phyloP scores from a whole-genome alignment of 768 basidiomycete genomes.

The Mycena filopes region DNA sequence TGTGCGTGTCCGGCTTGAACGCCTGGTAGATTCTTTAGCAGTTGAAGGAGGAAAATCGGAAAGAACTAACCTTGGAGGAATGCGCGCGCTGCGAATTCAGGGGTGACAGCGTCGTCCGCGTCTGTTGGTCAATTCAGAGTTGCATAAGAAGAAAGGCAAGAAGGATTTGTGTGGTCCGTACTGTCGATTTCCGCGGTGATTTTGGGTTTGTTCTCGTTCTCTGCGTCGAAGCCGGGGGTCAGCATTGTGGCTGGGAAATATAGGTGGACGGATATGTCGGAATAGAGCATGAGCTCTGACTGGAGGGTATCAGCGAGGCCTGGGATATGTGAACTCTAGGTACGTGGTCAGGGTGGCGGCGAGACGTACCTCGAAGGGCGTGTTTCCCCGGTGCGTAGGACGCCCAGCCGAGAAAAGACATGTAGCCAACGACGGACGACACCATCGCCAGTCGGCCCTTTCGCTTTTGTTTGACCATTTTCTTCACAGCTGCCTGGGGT shows the following conservation, averaged over 20 bases:
- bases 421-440: conserved; percentile 77
- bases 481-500: conserved; percentile 75
- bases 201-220: conserved; percentile 80
- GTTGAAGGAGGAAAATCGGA: background rate
- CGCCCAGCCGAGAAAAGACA: conserved; percentile 81
- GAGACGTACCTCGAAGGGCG: conserved; percentile 75
- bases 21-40: conserved; percentile 49
- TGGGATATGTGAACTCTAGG: conserved; percentile 45
- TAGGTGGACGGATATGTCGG: conserved; percentile 77
- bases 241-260: conserved; percentile 87
- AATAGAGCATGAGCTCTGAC: conserved; percentile 80
- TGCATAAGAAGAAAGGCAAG: no score
- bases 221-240: conserved; percentile 79
- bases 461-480: conserved; percentile 65
- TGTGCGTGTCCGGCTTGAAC: conserved; percentile 78
- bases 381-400: conserved; percentile 88
- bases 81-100: conserved; percentile 70
- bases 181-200: conserved; percentile 82
- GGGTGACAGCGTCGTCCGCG: conserved; percentile 67
- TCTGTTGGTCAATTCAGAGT: background rate
- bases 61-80: conserved; percentile 65
- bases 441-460: conserved; percentile 83
- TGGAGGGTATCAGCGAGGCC: conserved; percentile 87
- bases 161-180: background rate
- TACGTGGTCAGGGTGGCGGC: background rate